Evolutionary conservation across 495 filamentous ascomycete genomes (phyloP), one percentile per base, ranked within the genome.

Genomic region (Penicillium bialowiezense): DNA sequence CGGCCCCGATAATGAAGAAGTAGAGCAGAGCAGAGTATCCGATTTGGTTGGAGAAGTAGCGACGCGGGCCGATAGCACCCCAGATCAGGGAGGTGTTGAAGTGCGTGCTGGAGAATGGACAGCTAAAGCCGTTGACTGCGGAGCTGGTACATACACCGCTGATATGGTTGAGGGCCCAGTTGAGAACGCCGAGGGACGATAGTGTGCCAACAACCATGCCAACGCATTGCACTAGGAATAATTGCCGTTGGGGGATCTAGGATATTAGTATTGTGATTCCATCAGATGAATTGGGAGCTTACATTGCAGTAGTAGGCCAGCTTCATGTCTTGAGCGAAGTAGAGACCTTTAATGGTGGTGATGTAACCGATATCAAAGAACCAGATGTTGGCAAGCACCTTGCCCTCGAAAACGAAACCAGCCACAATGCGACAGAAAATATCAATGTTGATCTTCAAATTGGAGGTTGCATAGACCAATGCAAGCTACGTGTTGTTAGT

Each of bases 351-450:
- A 5, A 86, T 84, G 1, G 84, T 88, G 2, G 84, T 86, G 51
- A 91, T 91, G 65, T 88, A 85, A 23, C 88, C 87, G 55, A 92
- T 47, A 36, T 57, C 48, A 23, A 60, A 91, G 6, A 88, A 93
- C 35, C 87, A 85, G 60, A 93, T 93, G 33, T 92, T 88, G 81
- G 92, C 92, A 56, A 95, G 91, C 28, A 89, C 87, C 19, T 85
- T 83, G 14, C 89, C 89, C 9, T 89, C 87, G 57, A 92, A 93
- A 17, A 88, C 65, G 33, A 75, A 79, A 18, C 89, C 90, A 20
- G 86, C 89, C 42, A 92, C 83, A 36, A 93, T 79, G 57, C 91
- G 88, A 65, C 89, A 90, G 32, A 67, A 65, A 52, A 91, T 77
- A 62, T 89, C 91, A 59, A 91, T 85, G 57, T 80, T 86, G 59